Evolutionary conservation across 2,329 filamentous ascomycete genomes (phyloP), one percentile per base, ranked within the genome.

Genomic region (Diaporthe longicolla): DNA sequence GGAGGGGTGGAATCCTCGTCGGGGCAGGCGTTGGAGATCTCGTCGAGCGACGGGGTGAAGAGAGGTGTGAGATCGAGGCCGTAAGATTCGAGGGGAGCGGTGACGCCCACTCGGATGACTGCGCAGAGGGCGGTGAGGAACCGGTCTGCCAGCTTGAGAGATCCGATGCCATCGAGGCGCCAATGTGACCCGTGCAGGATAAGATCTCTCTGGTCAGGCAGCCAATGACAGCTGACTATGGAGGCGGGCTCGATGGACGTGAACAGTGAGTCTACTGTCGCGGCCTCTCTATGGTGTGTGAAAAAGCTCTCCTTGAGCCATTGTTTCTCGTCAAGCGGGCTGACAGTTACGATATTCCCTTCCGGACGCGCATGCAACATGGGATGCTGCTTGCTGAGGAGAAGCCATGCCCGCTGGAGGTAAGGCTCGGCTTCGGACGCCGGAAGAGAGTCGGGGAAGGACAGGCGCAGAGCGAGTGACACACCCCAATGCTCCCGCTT

Each of bases 401-500:
- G 54, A n/a, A 66, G 63, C 63, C 63, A 66, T 35, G 63, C 45
- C 45, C 63, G 63, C 2, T 29, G 63, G 17, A 66, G 10, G 32
- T 66, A 66, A 9, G 63, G 63, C 32, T 66, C 63, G 63, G 29
- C 45, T 24, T 66, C 29, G 45, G 21, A 37, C n/a, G 45, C 19
- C 48, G 43, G 29, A 29, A 66, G 32, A 26, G 43, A 65, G 17
- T 65, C 61, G 11, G 48, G 65, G n/a, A 55, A 43, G 21, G 65
- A 26, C 32, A 68, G 19, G 48, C 35, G 65, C 29, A 68, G 35
- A 13, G 65, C 9, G 32, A 68, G 19, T 4, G 65, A 40, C 50
- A 68, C 65, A 8, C 32, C 48, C 65, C 29, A 68, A 50, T 68
- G 48, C 37, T 68, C 65, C n/a, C 48, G 32, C 48, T 68, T 68